Evolutionary conservation across 192 early-diverging fungal species (phyloP), one percentile per base, ranked within the genome.

Genomic region (Backusella westeae): DNA sequence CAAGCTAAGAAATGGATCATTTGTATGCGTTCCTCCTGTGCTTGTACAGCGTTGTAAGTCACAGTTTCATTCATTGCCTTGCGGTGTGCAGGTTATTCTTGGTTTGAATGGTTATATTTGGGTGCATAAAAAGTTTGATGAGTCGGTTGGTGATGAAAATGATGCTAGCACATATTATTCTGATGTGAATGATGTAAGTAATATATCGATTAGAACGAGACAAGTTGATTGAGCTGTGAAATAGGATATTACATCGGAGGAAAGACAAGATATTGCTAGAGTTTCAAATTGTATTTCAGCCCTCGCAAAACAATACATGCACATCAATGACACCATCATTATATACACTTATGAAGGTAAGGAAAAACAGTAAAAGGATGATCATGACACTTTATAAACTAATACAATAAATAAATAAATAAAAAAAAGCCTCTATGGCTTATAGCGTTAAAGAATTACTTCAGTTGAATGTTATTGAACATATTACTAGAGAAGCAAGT

Each of bases 31-130:
- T 4, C 94, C 96, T n/a, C 93, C 96, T 36, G 90, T 91, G 4
- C 85, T 98, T 65, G 90, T 99, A 12, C 93, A 94, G 72, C 92
- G 98, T 34, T 94, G 93, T 65, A 97, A 97, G 82, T 94, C 94
- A 36, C 98, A 99, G 80, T 99, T 99, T 84, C 90, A 96, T 71
- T 85, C 90, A n/a, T 86, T 98, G 36, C 88, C 94, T 0, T 97
- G 94, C 73, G 95, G 97, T 32, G 93, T 99, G 36, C 93, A 99
- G 81, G 83, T 99, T 10, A 91, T 98, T 41, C 86, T 99, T 35
- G 98, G 98, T 21, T 80, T 99, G 34, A 99, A 99, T 75, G 98
- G 98, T 2, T 97, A 96, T 79, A 94, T 99, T 69, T 98, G 95
- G 95, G 92, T 98, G 29, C 89, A 92, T 85, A 97, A 97, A 77